A percentile compares a stretch with the other conserved stretches of the same genome.
Evolutionary conservation across 1,284 basidiomycete species (phyloP).

Genomic region (Erythrobasidium hasegawianum): DNA sequence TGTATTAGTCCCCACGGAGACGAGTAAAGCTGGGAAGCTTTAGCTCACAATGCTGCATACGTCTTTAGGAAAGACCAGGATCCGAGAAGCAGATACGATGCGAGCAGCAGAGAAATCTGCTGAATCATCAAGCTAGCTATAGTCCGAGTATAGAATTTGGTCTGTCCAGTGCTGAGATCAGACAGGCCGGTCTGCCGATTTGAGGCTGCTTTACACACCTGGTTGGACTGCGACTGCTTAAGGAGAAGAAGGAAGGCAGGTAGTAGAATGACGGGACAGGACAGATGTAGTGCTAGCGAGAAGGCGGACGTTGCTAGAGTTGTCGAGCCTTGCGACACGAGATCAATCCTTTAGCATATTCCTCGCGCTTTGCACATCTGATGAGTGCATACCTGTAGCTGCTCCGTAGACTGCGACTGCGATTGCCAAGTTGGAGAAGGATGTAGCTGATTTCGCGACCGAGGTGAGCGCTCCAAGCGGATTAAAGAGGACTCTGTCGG

Average conservation of each 20-base stretch:
- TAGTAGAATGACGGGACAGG: slow-evolving; percentile 33
- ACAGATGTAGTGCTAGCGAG: slow-evolving; percentile 36
- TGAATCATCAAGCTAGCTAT: slow-evolving; percentile 24
- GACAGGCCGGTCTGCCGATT: no score
- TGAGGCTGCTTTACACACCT: no score
- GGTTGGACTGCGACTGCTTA: not conserved
- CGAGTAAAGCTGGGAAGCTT: slow-evolving; percentile 30
- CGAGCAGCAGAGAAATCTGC: slow-evolving; percentile 34
- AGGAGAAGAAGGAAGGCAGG: slow-evolving; percentile 10
- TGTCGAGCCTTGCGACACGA: slow-evolving; percentile 27
- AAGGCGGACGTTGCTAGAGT: slow-evolving; percentile 35
- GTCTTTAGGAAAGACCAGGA: slow-evolving; percentile 58
- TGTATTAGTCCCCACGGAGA: slow-evolving; percentile 6
- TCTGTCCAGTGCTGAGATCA: no score
- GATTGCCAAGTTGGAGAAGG: slow-evolving; percentile 68
- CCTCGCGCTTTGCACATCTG: not conserved
- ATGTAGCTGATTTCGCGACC: slow-evolving; percentile 72
- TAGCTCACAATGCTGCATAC: slow-evolving; percentile 74
- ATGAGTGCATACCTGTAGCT: slow-evolving; percentile 56
- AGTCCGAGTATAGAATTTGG: no score
- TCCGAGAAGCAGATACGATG: slow-evolving; percentile 38
- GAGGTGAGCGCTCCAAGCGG: slow-evolving; percentile 78
- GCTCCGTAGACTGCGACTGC: slow-evolving; percentile 70
- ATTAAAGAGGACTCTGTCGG: slow-evolving; percentile 72
- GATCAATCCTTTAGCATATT: not conserved